Base-by-base conservation (phyloP, 306 rosid genomes). In the Lathyrus tuberosus region DNA sequence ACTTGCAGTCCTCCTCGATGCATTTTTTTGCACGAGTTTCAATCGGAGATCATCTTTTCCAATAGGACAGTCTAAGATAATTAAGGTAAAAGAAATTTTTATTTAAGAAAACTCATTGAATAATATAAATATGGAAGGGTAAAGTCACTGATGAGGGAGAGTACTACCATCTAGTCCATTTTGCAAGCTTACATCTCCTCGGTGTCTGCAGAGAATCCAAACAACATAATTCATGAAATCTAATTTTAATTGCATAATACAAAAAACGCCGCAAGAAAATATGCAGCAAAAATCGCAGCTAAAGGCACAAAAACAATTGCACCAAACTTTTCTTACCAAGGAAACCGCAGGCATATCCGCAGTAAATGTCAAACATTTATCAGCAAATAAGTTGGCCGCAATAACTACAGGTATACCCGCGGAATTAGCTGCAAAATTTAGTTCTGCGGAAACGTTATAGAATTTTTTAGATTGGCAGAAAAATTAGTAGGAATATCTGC, bases 41-140 rank as follows among this genome's bases (percentile, higher is more conserved):
- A 81, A 74, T 15, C 96, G 95, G 16, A 94, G 99, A 76, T 94
- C 99, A 66, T 86, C 85, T 86, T 81, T 85, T 35, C 83, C 84
- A 77, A 94, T 76, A 73, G 31, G 79, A 15, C 65, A 58, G 74
- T 75, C 94, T 83, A 78, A 17, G 61, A 13, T 54, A 79, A 49
- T 80, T 41, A 46, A 70, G 12, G 20, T 33, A 49, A 62, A 57
- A 20, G 1, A 68, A 31, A 78, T 79, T 60, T 77, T 68, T 59
- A 80, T 11, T 35, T 35, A 7, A 10, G 4, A 54, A 72, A 62
- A 57, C 20, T 4, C 49, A 78, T 31, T 35, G 54, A 75, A 53
- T 70, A 53, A 58, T 30, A 69, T 35, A 79, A 76, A 13, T 64
- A 49, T 38, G 78, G 74, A 76, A 61, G 42, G n/a, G 57, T 70